phyloP scores from a whole-genome alignment of 495 filamentous ascomycete genomes.

The Daldinia concentrica region DNA sequence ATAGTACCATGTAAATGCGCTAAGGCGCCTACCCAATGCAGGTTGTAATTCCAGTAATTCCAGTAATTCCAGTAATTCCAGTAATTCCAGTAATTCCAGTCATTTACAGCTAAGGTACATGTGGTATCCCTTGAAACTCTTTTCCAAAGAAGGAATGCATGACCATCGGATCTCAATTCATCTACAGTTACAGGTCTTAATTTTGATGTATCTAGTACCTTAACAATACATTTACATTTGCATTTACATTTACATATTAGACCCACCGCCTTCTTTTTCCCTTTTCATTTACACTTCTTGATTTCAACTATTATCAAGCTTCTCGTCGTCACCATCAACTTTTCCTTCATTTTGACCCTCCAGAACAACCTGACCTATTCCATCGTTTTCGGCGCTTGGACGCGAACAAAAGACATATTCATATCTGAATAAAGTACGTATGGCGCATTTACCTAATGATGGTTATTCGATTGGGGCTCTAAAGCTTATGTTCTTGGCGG shows the following conservation, averaged over 20 bases:
- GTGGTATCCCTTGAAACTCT: constrained; percentile 28
- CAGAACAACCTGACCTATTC: constrained; percentile 12
- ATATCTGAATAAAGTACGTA: constrained; percentile 11
- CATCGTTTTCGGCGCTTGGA: neutral
- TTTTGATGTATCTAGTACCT: neutral
- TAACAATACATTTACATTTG: constrained; percentile 1
- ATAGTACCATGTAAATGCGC: constrained; percentile 26
- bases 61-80: neutral
- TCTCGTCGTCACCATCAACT: constrained; percentile 25
- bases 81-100: neutral
- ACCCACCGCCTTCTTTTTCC: constrained; percentile 37
- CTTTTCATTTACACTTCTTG: constrained; percentile 16
- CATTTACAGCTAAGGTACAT: constrained; percentile 24
- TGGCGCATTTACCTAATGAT: constrained; percentile 8
- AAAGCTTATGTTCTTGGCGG: constrained; percentile 7
- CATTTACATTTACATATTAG: constrained; percentile 15
- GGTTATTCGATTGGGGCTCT: constrained; percentile 18
- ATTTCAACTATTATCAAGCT: constrained; percentile 24
- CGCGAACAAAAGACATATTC: constrained; percentile 13
- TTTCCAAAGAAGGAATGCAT: constrained; percentile 28
- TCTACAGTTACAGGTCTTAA: neutral
- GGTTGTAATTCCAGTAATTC: neutral
- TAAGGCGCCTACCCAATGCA: too few relatives aligned
- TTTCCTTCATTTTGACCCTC: constrained; percentile 6
- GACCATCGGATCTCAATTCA: constrained; percentile 33